Evolutionary conservation across 345 rosid genomes (phyloP).

Genomic region (Sonneratia caseolaris): DNA sequence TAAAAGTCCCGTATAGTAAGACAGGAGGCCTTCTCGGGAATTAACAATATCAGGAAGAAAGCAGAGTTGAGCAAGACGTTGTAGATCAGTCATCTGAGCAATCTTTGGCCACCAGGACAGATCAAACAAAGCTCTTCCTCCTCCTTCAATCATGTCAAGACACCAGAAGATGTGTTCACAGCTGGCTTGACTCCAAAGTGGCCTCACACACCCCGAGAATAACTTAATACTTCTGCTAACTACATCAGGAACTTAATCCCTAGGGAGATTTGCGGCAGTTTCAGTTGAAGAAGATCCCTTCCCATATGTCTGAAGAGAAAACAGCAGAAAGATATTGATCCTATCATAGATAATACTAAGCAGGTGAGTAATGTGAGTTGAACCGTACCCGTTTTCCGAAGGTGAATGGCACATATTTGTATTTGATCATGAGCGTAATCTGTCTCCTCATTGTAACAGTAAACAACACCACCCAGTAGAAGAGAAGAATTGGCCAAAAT

Average conservation of each 20-base stretch:
- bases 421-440: constrained; percentile 88
- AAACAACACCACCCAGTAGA: constrained; percentile 79
- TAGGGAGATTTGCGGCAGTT: constrained; percentile 21
- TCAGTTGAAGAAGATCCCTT: constrained; percentile 52
- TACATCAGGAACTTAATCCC: constrained; percentile 21
- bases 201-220: neutral
- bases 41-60: neutral
- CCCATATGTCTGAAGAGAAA: constrained; percentile 48
- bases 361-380: constrained; percentile 1
- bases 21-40: neutral
- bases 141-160: neutral
- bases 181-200: neutral
- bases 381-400: constrained; percentile 69
- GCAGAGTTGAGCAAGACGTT: neutral
- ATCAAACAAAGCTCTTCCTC: neutral
- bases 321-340: neutral
- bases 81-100: neutral
- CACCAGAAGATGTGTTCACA: neutral
- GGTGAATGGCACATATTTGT: constrained; percentile 85
- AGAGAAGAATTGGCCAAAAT: constrained; percentile 94
- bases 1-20: neutral
- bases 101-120: neutral
- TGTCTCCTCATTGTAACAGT: constrained; percentile 83
- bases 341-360: neutral
- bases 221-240: neutral